Base-by-base conservation (phyloP, 2,329 filamentous ascomycete species). In the Beauveria sp. region DNA sequence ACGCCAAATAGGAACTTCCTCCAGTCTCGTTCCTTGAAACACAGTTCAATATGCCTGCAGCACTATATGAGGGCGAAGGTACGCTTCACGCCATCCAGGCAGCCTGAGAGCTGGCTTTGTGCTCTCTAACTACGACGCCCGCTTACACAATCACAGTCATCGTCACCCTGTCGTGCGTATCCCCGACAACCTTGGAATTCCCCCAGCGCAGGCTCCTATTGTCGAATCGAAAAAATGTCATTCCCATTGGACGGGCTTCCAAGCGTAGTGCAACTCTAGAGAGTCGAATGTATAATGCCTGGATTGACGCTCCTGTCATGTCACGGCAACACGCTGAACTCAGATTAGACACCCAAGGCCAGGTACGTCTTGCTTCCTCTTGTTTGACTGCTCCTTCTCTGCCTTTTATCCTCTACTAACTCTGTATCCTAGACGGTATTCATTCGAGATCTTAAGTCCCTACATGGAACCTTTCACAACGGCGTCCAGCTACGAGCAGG, bases 281-380 rank as follows among this genome's bases (percentile, higher is more conserved):
- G 70, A 77, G 66, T 69, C 73, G 64, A 43, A 64, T 67, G 5
- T 72, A 81, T 66, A 91, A 91, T 71, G 84, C 79, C 18, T 90
- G 80, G 79, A 88, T 90, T 63, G 83, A 90, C 65, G 88, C 84
- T 62, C 84, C 88, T 0, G 88, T 91, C 42, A 88, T 91, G 78
- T 90, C 88, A 26, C 80, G 88, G 50, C 71, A 83, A 12, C 88
- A 91, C 73, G 89, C 88, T 18, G 73, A 81, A 49, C 68, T 88
- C 5, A 66, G 69, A 18, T 75, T 80, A 5, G 74, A 81, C 54
- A 67, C 76, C 10, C 70, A 77, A 2, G 67, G 71, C 7, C 76
- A 79, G 71, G 83, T 83, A 72, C 62, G 74, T 31, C 26, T 31
- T 50, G 1, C 42, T 8, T 20, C 9, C 22, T 49, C n/a, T 26